Evolutionary conservation across 78 protist genomes (phyloP), one percentile per base, ranked within the genome.

Genomic region (Fonticula alba): DNA sequence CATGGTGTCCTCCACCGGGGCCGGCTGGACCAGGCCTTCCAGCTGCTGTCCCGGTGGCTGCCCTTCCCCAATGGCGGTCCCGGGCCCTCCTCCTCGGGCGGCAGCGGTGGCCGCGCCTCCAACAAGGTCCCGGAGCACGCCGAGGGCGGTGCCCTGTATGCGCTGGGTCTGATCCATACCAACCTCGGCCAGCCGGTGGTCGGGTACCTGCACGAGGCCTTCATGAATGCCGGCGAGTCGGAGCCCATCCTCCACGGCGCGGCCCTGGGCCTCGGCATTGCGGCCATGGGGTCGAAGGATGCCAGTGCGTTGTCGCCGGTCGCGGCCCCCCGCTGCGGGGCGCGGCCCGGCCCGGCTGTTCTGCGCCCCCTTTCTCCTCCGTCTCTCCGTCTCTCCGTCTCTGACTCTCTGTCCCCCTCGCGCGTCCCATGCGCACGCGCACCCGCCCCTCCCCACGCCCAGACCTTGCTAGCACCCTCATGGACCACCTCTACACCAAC

Each of bases 121-220:
- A 29, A 13, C 14, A 4, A 51, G 20, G 59, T 58, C 33, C 15
- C 35, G 29, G 92, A 94, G 24, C 92, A 80, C 72, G 29, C 78
- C 9, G 92, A 88, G 68, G 97, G 94, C 35, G 99, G 99, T 29
- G 84, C 94, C 0, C 71, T 93, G 50, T 93, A 78, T 51, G 99
- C 96, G 14, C 80, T 94, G 9, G 98, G 98, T 38, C 76, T 94
- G 27, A 93, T 96, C 53, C 92, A 96, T 62, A 89, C 91, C 62
- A 73, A 78, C 66, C 83, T 87, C 61, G 97, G 97, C 63, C 80
- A 54, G 31, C 79, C 49, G 26, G 75, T 65, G 53, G 58, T 49
- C 3, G 55, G 32, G 17, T 82, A 75, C 62, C 76, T 82, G n/a
- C 24, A 61, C 3, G 72, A 68, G 63, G 72, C 66, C 27, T 61